Conservation (phyloP, 805 yeast species). For the Torulaspora franciscae region DNA sequence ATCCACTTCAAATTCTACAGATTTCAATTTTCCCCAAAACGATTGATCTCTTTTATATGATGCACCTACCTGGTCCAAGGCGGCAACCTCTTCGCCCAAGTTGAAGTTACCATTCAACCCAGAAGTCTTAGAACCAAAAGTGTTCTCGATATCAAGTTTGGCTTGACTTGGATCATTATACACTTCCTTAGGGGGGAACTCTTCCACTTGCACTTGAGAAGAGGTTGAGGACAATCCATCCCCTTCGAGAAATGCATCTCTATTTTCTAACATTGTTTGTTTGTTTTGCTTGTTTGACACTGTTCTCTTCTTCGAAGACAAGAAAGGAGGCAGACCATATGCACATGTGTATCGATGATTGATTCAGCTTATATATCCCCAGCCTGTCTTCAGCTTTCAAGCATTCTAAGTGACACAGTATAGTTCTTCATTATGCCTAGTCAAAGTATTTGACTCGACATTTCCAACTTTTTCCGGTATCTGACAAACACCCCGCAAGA, state of each 20-base stretch:
- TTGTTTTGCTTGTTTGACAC: neutral
- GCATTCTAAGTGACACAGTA: too few species aligned
- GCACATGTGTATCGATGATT: too few species aligned
- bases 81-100: slow-evolving; percentile 38
- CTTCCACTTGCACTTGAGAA: slow-evolving; percentile 9
- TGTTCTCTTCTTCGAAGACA: neutral
- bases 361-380: too few species aligned
- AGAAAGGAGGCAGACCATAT: neutral
- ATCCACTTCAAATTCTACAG: slow-evolving; percentile 38
- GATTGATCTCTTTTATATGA: slow-evolving; percentile 31
- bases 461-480: too few species aligned
- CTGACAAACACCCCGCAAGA: too few species aligned
- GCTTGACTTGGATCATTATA: slow-evolving; percentile 10
- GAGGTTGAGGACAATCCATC: slow-evolving; percentile 2
- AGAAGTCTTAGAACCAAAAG: slow-evolving; percentile 1
- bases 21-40: slow-evolving; percentile 37
- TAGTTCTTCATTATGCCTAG: too few species aligned
- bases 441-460: too few species aligned
- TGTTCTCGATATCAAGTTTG: slow-evolving; percentile 10
- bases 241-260: neutral
- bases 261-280: neutral
- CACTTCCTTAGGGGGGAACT: slow-evolving; percentile 5
- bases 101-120: slow-evolving; percentile 31
- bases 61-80: slow-evolving; percentile 32
- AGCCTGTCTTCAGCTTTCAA: too few species aligned